Evolutionary conservation across 2,329 filamentous ascomycete genomes (phyloP).

Genomic region (Malbranchea cinnamomea): DNA sequence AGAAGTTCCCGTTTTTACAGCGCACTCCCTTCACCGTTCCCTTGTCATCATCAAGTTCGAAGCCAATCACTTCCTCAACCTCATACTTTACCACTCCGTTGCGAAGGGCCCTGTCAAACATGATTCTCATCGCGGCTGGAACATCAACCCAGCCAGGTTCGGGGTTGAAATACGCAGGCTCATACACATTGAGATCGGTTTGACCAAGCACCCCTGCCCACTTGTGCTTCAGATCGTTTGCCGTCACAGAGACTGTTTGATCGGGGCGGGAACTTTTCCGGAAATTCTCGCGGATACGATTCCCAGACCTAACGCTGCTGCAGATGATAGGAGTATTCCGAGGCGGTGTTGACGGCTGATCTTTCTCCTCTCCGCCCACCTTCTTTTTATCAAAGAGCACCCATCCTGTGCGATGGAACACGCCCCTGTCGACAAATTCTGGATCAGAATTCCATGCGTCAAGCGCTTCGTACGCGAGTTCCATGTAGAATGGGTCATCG

Average conservation of each 20-base stretch:
- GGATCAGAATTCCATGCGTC: slow-evolving; percentile 45
- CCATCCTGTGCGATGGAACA: slow-evolving; percentile 48
- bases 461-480: slow-evolving; percentile 50
- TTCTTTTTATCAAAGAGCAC: slow-evolving; percentile 39
- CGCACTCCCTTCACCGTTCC: too few relatives aligned
- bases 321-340: too few relatives aligned
- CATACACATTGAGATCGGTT: slow-evolving; percentile 23
- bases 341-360: slow-evolving; percentile 35
- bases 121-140: slow-evolving; percentile 28
- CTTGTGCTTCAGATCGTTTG: slow-evolving; percentile 24
- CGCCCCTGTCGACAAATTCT: slow-evolving; percentile 35
- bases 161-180: slow-evolving; percentile 34
- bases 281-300: slow-evolving; percentile 44
- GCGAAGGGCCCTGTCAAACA: slow-evolving; percentile 30
- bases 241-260: slow-evolving; percentile 28
- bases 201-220: slow-evolving; percentile 28
- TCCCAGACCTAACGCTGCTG: too few relatives aligned
- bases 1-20: too few relatives aligned
- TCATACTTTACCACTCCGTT: slow-evolving; percentile 33
- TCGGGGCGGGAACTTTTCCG: slow-evolving; percentile 29
- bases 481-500: slow-evolving; percentile 47
- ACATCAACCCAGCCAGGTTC: slow-evolving; percentile 41
- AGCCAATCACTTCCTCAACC: slow-evolving; percentile 28
- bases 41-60: slow-evolving; percentile 28
- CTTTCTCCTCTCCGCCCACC: too few relatives aligned